Percentiles rank a stretch among this genome's conserved stretches.
These are phyloP conservation scores for Solanum pennellii DNA, from an alignment of 257 asterid genomes.

Conservation along the genomic window DNA sequence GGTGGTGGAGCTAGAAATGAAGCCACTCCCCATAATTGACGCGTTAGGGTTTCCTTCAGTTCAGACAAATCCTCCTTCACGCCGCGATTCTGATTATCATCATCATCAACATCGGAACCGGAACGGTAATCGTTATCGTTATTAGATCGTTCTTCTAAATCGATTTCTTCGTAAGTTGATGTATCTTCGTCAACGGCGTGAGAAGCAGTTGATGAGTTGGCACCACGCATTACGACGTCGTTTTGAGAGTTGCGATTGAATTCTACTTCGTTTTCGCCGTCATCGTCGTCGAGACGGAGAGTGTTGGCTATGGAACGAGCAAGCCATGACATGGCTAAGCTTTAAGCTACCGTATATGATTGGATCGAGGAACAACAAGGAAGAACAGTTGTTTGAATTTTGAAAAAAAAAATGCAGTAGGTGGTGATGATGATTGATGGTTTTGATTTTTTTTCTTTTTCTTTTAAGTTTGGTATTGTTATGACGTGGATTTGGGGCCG, in stretches of 20 bases:
- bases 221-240: slow-evolving; percentile 4
- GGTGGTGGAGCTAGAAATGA: slow-evolving; percentile 95
- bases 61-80: slow-evolving; percentile 86
- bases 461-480: not conserved
- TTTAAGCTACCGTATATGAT: not conserved
- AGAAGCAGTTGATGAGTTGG: not conserved
- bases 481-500: not conserved
- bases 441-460: not conserved
- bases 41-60: slow-evolving; percentile 59
- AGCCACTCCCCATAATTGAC: slow-evolving; percentile 93
- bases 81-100: slow-evolving; percentile 47
- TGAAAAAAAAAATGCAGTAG: not conserved
- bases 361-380: not conserved
- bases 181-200: slow-evolving; percentile 4
- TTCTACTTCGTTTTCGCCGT: not conserved
- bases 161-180: slow-evolving; percentile 5
- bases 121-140: slow-evolving; percentile 7
- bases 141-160: slow-evolving; percentile 19
- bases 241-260: not conserved
- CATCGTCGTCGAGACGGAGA: slow-evolving; percentile 65
- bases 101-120: not conserved
- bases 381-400: not conserved
- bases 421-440: not conserved
- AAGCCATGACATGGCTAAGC: slow-evolving; percentile 67
- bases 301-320: slow-evolving; percentile 79